Base-by-base conservation (phyloP, 2,329 filamentous ascomycete species). In the Fusarium sublunatum region DNA sequence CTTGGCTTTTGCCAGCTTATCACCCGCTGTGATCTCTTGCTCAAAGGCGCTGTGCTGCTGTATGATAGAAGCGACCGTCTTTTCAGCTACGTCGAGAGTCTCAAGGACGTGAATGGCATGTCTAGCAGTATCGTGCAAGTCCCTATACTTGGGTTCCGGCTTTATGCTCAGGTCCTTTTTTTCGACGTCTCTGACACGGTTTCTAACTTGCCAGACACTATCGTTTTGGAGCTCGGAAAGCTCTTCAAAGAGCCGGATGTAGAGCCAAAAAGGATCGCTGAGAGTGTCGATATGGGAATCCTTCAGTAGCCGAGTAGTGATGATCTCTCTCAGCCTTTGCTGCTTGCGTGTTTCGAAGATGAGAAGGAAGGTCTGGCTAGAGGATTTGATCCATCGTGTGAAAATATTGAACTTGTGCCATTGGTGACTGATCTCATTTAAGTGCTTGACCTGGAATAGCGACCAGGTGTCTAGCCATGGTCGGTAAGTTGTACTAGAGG, bases 81-180 rank as follows among this genome's bases (percentile, higher is more conserved):
- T 67, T 0, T 65, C 61, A 0, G 73, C 72, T 0, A 81, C 69
- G 0, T 77, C 72, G 0, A 82, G 70, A 0, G 78, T 80, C 44
- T 83, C 81, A 0, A 68, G 73, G 3, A 80, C 75, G 55, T 83
- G 81, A 13, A 81, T 78, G 0, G 76, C 75, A 42, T 83, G 81
- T 2, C 81, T 66, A 1, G 79, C 73, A 0, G 79, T 71, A 22
- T 82, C 77, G 44, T 82, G 79, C 3, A 82, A 60, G 2, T 41
- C 45, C 5, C 65, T 48, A 29, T 78, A 81, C 26, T 76, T 57
- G 0, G 78, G 76, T 0, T 69, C 51, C 2, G 73, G 71, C n/a
- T 71, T 69, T 1, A 26, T 50, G 2, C n/a, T 36, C 2, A 34
- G 26, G 0, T 53, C 38, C 3, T 46, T 6, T 35, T 65, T 73